Evolutionary conservation across 306 rosid genomes (phyloP), one percentile per base, ranked within the genome.

Genomic region (Vicia villosa): DNA sequence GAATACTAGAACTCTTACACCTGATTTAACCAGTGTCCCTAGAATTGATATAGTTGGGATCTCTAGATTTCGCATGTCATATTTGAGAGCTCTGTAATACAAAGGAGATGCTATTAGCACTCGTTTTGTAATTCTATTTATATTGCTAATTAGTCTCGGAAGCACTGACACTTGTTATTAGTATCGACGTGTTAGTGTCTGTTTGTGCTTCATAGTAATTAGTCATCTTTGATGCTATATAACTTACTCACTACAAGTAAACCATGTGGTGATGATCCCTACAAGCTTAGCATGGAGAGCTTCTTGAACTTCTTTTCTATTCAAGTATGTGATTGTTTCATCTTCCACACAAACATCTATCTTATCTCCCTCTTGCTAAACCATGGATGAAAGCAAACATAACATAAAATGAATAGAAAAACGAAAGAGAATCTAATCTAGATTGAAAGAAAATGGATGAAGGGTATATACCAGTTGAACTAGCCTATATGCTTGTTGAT

Each of bases 251-350:
- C 84, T 88, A 74, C 95, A 91, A 54, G 70, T 61, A 9, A 80
- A 79, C 95, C 92, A 86, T 5, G 2, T 17, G 4, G 66, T 42
- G 63, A 86, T 42, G 63, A 86, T 62, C 14, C 91, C 86, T 0
- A 86, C 83, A n/a, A 91, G 89, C 80, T 73, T 79, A 45, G 92
- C 95, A 69, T 88, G 95, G 40, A 91, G 85, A 74, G 92, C 92
- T 37, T 76, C 46, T 11, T 78, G 88, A 34, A 88, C 96, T 6
- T 83, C 89, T 79, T 83, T 78, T 63, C 85, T 76, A 77, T 91
- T 91, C 72, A 91, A 74, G 59, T 91, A 91, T 5, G 54, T 28
- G 8, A 34, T 10, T 9, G 83, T 81, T 74, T 86, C 81, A 66
- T 91, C 92, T 40, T 82, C 91, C 46, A 85, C 84, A 74, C 96